Evolutionary conservation across 1,139 yeast genomes (phyloP).

Genomic region (Kazachstania sp.): DNA sequence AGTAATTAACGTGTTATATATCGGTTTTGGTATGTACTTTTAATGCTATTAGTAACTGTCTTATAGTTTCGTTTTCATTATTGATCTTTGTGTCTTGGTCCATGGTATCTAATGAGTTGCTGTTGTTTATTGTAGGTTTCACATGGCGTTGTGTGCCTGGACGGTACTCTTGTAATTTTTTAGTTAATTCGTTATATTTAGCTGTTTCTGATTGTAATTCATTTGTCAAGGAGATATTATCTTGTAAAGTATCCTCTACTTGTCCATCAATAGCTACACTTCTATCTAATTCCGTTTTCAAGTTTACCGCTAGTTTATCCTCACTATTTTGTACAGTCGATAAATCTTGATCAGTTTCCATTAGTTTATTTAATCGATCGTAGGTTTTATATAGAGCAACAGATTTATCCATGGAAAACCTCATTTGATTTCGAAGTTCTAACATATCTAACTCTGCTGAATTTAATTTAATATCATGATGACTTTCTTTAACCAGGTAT

Average conservation of each 20-base stretch:
- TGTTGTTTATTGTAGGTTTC: not conserved
- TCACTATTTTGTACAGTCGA: conserved; percentile 4
- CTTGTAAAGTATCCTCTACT: conserved; percentile 1
- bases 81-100: conserved; percentile 2
- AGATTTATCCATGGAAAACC: conserved; percentile 21
- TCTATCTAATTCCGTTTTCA: conserved; percentile 10
- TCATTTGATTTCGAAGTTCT: conserved; percentile 18
- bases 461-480: conserved; percentile 6
- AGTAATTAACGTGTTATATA: not conserved
- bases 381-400: conserved; percentile 18
- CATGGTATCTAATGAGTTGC: not conserved
- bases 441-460: conserved; percentile 10
- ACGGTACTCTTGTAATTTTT: conserved; percentile 1
- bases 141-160: not conserved
- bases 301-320: conserved; percentile 9
- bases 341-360: not conserved
- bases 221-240: not conserved
- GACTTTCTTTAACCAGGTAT: conserved; percentile 16
- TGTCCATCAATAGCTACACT: conserved; percentile 10
- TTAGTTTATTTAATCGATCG: conserved; percentile 9
- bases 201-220: conserved; percentile 1
- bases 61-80: conserved; percentile 11
- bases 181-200: not conserved
- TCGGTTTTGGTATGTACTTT: conserved; percentile 15
- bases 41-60: conserved; percentile 16